Evolutionary conservation across 2,329 filamentous ascomycete genomes (phyloP).

Genomic region (Pestalotiopsis sp.): DNA sequence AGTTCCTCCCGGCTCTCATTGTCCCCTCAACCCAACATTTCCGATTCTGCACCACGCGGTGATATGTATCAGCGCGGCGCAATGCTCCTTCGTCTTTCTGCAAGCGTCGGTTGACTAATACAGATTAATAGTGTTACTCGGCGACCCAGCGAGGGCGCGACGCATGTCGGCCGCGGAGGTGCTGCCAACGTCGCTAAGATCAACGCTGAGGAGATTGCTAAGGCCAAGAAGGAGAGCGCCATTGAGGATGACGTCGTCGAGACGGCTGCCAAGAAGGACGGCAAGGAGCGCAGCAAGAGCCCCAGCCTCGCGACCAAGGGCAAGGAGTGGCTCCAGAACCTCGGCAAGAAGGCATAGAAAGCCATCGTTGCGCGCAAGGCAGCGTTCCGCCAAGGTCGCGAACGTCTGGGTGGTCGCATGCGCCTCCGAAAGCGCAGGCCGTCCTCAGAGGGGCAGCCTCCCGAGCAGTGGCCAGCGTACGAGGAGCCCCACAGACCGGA

Average conservation of each 20-base stretch:
- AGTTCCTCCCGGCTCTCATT: slow-evolving; percentile 32
- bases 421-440: neutral
- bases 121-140: slow-evolving; percentile 31
- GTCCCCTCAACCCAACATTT: neutral
- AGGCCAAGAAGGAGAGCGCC: slow-evolving; percentile 51
- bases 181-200: slow-evolving; percentile 70
- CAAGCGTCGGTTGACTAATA: neutral
- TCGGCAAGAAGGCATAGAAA: slow-evolving; percentile 48
- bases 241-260: slow-evolving; percentile 11
- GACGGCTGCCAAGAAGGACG: slow-evolving; percentile 21
- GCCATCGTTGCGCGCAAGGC: slow-evolving; percentile 14
- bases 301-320: slow-evolving; percentile 43
- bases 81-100: neutral
- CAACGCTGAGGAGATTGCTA: slow-evolving; percentile 49
- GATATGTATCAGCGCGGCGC: neutral
- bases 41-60: neutral
- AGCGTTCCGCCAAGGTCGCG: too few species aligned
- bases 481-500: too few species aligned
- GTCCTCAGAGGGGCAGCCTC: too few species aligned
- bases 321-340: slow-evolving; percentile 45
- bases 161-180: slow-evolving; percentile 74
- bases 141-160: slow-evolving; percentile 58
- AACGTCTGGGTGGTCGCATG: neutral
- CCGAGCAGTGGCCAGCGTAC: too few species aligned
- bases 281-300: slow-evolving; percentile 23